Evolutionary conservation across 176 grass and related monocot genomes (phyloP), one percentile per base, ranked within the genome.

Genomic region (Pharus latifolius): DNA sequence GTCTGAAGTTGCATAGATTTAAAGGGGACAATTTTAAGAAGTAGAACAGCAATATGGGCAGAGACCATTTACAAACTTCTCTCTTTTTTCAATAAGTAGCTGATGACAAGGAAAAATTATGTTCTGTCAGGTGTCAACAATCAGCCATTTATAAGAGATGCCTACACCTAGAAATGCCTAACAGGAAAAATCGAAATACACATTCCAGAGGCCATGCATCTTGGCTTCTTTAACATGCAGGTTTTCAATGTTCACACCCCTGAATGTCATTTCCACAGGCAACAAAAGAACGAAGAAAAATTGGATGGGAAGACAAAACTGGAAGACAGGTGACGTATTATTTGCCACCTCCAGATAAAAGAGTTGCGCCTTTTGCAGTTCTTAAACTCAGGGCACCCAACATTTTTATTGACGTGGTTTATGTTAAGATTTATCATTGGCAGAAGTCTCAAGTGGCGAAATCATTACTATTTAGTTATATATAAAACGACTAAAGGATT

Each of bases 401-500:
- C 34, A 70, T 26, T 30, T 12, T 26, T 19, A 56, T 63, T 75
- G 48, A 70, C 16, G 46, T 70, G 42, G 31, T 30, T 70, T 58
- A 42, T 70, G 43, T 55, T 68, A 11, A 5, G 15, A 37, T 73
- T 66, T 78, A 78, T 67, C 75, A 78, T 44, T 59, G 15, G 2
- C 54, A 43, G 35, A 49, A 38, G 3, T 49, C 42, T 70, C 70
- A 63, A 56, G 34, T 70, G 56, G 41, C 38, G 63, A 57, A 56
- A 75, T 47, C 18, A 55, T 69, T 63, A 70, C 38, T 50, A 48
- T 60, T 40, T 24, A 84, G 34, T 56, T 54, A 61, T 35, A 22
- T 48, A 75, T 80, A 70, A 69, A 72, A 79, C 67, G 29, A 30
- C 18, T 57, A 65, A 76, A 25, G 34, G 27, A 26, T 38, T 38